These are phyloP conservation scores for Quercus alba DNA, from an alignment of 306 rosid species.

Conservation along the genomic window DNA sequence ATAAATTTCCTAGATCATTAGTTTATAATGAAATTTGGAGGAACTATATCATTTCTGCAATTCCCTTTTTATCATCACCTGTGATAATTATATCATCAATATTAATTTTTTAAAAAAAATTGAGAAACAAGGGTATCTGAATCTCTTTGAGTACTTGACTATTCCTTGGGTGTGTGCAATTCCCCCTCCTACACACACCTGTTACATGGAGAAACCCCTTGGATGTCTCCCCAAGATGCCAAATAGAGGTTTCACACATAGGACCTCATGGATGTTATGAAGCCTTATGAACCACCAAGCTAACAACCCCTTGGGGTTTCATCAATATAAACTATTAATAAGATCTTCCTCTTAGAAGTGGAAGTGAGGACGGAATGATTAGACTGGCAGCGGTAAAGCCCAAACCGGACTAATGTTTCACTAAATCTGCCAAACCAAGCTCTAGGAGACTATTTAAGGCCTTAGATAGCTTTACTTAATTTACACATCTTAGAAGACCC, in stretches of 20 bases:
- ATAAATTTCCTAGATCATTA: background rate
- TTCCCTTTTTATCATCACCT: background rate
- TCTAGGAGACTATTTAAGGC: background rate
- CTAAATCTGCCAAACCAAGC: background rate
- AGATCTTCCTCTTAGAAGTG: background rate
- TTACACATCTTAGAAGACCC: background rate
- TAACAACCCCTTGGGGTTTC: no score
- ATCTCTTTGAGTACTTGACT: no score
- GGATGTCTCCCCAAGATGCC: no score
- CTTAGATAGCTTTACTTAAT: background rate
- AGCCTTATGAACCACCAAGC: no score
- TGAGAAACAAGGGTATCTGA: no score
- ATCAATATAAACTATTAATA: background rate
- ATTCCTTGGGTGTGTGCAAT: no score
- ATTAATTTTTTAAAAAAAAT: no score
- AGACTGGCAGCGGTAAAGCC: background rate
- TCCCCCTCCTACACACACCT: no score
- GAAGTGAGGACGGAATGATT: background rate
- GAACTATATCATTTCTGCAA: background rate
- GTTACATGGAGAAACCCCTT: no score
- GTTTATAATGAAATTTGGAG: background rate
- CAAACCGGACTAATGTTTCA: background rate
- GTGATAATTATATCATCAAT: background rate
- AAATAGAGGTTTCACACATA: no score
- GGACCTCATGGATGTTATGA: no score